Percentiles rank a stretch among this genome's conserved stretches.
These are phyloP conservation scores for Tetraselmis striata DNA, from an alignment of 139 green algal species.

Conservation along the genomic window DNA sequence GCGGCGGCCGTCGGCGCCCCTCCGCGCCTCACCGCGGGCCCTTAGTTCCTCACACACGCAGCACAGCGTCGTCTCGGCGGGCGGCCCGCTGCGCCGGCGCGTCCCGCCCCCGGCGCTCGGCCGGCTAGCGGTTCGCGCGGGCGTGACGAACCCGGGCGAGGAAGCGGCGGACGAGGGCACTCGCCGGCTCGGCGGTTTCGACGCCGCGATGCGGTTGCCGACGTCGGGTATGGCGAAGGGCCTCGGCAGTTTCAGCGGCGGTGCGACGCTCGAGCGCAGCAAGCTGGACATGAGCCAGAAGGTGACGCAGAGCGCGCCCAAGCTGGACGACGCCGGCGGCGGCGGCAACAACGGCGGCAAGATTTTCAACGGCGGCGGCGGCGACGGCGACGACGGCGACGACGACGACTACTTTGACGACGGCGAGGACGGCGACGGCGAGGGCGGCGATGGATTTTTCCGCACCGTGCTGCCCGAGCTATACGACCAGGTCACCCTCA, in stretches of 20 bases:
- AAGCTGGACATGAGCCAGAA: slow-evolving; percentile 49
- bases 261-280: slow-evolving; percentile 43
- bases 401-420: slow-evolving; percentile 90
- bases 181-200: not conserved
- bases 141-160: not conserved
- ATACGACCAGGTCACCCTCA: slow-evolving; percentile 84
- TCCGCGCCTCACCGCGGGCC: too few species aligned
- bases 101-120: too few species aligned
- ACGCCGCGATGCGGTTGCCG: slow-evolving; percentile 17
- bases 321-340: slow-evolving; percentile 72
- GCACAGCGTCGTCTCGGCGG: too few species aligned
- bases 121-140: not conserved
- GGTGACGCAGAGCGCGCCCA: slow-evolving; percentile 26
- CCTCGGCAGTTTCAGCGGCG: slow-evolving; percentile 29
- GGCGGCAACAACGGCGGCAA: slow-evolving; percentile 78
- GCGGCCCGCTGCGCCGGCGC: too few species aligned
- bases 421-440: slow-evolving; percentile 51
- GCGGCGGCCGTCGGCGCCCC: too few species aligned
- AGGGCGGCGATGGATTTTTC: slow-evolving; percentile 70
- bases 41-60: too few species aligned
- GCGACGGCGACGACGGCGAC: slow-evolving; percentile 75
- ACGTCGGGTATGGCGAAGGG: slow-evolving; percentile 42
- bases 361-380: slow-evolving; percentile 83
- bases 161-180: not conserved
- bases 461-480: slow-evolving; percentile 66